Evolutionary conservation across 2,329 filamentous ascomycete genomes (phyloP).

Genomic region (Colletotrichum zoysiae): DNA sequence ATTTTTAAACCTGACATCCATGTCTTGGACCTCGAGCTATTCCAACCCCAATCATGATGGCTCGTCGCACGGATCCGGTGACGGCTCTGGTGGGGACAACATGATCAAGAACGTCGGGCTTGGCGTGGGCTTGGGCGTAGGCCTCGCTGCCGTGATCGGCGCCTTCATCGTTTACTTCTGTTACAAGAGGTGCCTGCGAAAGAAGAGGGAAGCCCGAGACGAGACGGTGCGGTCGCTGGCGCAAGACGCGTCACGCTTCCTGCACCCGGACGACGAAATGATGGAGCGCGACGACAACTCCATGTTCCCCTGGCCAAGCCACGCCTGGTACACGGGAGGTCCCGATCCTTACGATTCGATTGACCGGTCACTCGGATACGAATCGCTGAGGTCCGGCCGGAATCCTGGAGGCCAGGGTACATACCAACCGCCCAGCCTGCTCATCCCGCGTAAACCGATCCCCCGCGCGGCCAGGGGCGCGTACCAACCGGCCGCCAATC

Average conservation of each 20-base stretch:
- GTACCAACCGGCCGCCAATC: constrained; percentile 40
- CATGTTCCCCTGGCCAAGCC: constrained; percentile 49
- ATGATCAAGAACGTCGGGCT: constrained; percentile 66
- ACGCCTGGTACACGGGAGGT: constrained; percentile 61
- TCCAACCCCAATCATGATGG: constrained; percentile 56
- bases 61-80: not conserved
- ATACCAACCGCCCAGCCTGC: constrained; percentile 42
- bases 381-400: constrained; percentile 57
- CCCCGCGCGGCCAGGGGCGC: constrained; percentile 43
- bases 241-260: constrained; percentile 62
- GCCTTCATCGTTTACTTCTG: constrained; percentile 62
- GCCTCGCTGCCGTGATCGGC: constrained; percentile 64
- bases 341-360: constrained; percentile 57
- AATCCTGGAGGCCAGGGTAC: constrained; percentile 44
- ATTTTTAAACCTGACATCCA: constrained; percentile 71
- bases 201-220: constrained; percentile 53
- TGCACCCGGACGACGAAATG: constrained; percentile 60
- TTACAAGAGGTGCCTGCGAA: constrained; percentile 58
- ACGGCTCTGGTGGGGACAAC: constrained; percentile 18
- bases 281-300: constrained; percentile 53
- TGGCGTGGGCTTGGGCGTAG: constrained; percentile 75
- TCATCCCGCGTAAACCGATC: constrained; percentile 52
- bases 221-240: constrained; percentile 62
- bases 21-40: constrained; percentile 65
- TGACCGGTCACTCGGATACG: constrained; percentile 62